A percentile compares a stretch with the other conserved stretches of the same genome.
These are phyloP conservation scores for Saksenaea oblongispora DNA, from an alignment of 371 early-diverging fungal genomes.

Conservation along the genomic window DNA sequence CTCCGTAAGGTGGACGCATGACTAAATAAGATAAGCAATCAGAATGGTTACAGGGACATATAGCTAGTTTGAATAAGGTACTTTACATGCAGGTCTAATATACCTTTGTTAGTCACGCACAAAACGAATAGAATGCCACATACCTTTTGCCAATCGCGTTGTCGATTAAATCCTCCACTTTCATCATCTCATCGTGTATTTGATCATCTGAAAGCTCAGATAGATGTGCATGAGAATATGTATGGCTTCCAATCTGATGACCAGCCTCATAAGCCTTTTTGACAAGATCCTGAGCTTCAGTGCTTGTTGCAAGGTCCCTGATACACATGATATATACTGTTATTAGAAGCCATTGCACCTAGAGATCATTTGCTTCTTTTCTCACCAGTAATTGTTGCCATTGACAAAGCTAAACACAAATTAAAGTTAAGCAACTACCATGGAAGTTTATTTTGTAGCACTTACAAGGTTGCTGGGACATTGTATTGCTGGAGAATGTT, in stretches of 20 bases:
- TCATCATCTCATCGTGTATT: not conserved
- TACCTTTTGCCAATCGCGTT: not conserved
- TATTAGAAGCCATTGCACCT: not conserved
- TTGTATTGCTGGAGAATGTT: conserved; percentile 38
- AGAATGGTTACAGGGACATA: no score
- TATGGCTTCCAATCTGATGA: conserved; percentile 53
- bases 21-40: conserved; percentile 29
- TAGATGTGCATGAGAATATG: conserved; percentile 33
- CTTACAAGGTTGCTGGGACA: conserved; percentile 62
- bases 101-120: not conserved
- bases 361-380: not conserved
- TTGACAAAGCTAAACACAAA: not conserved
- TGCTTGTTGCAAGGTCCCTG: conserved; percentile 15
- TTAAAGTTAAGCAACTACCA: not conserved
- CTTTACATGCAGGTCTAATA: not conserved
- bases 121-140: not conserved
- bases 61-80: not conserved
- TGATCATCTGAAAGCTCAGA: not conserved
- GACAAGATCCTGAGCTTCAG: conserved; percentile 27
- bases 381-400: conserved; percentile 8
- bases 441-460: not conserved
- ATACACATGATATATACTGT: not conserved
- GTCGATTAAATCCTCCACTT: not conserved
- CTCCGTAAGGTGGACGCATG: conserved; percentile 52
- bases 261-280: conserved; percentile 42